Evolutionary conservation across 371 early-diverging fungal genomes (phyloP).

Genomic region (Basidiobolus heterosporus): DNA sequence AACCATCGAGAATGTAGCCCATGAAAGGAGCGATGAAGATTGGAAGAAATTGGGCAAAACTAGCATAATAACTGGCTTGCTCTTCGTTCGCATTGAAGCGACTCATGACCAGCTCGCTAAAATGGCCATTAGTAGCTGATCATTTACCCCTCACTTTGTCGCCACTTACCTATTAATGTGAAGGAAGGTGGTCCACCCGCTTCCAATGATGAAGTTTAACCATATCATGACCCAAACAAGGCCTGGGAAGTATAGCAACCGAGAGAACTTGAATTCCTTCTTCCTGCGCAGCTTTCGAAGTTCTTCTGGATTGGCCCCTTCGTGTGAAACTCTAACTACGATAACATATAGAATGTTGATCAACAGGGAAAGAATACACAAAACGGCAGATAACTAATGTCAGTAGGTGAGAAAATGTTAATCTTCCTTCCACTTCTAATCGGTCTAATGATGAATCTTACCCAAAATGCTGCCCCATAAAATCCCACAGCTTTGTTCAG

Average conservation of each 20-base stretch:
- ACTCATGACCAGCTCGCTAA: constrained; percentile 44
- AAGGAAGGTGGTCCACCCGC: constrained; percentile 53
- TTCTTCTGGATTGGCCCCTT: constrained; percentile 12
- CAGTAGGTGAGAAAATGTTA: not conserved
- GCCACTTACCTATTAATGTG: constrained; percentile 36
- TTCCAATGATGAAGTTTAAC: constrained; percentile 45
- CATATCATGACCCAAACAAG: constrained; percentile 43
- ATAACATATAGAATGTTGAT: constrained; percentile 40
- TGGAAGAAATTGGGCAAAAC: constrained; percentile 44
- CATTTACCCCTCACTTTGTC: not conserved
- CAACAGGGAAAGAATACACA: constrained; percentile 39
- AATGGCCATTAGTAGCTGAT: constrained; percentile 1
- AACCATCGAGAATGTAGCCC: constrained; percentile 37
- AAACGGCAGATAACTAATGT: constrained; percentile 27
- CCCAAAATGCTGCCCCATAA: constrained; percentile 57
- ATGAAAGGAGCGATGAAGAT: constrained; percentile 45
- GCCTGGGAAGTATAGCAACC: constrained; percentile 35
- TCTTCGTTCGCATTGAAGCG: constrained; percentile 30
- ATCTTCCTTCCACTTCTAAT: too few species aligned
- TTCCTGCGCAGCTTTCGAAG: constrained; percentile 25
- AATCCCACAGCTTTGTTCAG: constrained; percentile 40
- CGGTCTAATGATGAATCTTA: constrained; percentile 6
- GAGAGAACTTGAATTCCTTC: constrained; percentile 35
- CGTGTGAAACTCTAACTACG: constrained; percentile 20
- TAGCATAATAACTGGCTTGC: constrained; percentile 44